phyloP scores from a whole-genome alignment of 345 rosid genomes.

The Acer saccharum region DNA sequence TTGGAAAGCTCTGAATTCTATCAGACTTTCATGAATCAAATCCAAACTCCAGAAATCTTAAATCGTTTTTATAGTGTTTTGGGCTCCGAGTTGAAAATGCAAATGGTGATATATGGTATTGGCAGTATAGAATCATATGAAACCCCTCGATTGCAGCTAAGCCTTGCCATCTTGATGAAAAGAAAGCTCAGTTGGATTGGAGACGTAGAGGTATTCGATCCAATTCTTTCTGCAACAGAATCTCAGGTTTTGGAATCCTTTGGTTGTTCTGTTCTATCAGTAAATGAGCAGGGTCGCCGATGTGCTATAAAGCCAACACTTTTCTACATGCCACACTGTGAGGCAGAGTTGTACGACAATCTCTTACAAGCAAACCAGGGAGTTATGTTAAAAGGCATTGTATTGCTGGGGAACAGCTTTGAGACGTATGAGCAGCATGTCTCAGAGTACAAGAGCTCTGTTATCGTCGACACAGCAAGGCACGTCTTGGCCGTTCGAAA shows the following conservation, averaged over 20 bases:
- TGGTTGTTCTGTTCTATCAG: conserved; percentile 68
- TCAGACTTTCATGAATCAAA: conserved; percentile 54
- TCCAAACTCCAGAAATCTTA: conserved; percentile 49
- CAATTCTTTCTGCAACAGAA: conserved; percentile 73
- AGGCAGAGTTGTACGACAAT: conserved; percentile 71
- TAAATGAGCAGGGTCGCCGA: conserved; percentile 80
- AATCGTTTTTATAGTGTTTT: conserved; percentile 47
- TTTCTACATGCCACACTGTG: conserved; percentile 95
- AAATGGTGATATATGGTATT: conserved; percentile 78
- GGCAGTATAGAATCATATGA: conserved; percentile 87
- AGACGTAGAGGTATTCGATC: conserved; percentile 78
- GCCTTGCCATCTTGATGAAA: conserved; percentile 75
- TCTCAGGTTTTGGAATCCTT: conserved; percentile 56
- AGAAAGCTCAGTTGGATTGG: conserved; percentile 74
- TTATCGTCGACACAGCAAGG: conserved; percentile 39
- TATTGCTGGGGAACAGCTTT: conserved; percentile 82
- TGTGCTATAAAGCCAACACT: conserved; percentile 62
- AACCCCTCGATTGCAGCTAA: conserved; percentile 72
- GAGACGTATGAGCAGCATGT: conserved; percentile 53
- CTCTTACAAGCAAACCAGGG: conserved; percentile 74
- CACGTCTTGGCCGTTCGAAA: conserved; percentile 48
- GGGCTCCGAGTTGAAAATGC: conserved; percentile 55
- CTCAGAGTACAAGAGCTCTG: conserved; percentile 40
- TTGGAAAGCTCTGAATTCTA: conserved; percentile 63
- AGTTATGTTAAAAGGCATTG: conserved; percentile 48